These are phyloP conservation scores for Ogataea salicorniae DNA, from an alignment of 805 yeast species.

Conservation along the genomic window DNA sequence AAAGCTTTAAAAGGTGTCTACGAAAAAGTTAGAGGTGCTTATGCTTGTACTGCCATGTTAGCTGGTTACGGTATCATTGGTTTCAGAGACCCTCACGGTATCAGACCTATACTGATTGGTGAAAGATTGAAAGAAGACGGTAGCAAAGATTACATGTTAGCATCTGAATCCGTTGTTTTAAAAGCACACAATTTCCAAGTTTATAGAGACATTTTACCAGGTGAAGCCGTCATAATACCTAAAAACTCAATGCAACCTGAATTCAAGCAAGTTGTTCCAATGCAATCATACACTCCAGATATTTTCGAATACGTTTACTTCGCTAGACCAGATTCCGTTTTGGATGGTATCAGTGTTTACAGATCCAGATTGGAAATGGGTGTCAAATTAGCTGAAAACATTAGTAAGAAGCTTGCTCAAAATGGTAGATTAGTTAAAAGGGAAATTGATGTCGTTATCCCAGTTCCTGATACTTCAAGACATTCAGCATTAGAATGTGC, in stretches of 20 bases:
- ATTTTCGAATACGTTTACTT: slow-evolving; percentile 96
- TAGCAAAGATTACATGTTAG: slow-evolving; percentile 81
- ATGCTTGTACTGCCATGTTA: slow-evolving; percentile 89
- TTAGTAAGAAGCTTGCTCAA: slow-evolving; percentile 35
- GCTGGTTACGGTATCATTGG: slow-evolving; percentile 97
- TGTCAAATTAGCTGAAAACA: slow-evolving; percentile 72
- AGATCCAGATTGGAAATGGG: slow-evolving; percentile 94
- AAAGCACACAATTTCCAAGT: slow-evolving; percentile 83
- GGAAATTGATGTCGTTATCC: slow-evolving; percentile 88
- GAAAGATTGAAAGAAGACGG: slow-evolving; percentile 71
- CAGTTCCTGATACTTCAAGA: slow-evolving; percentile 98
- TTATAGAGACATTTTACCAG: slow-evolving; percentile 83
- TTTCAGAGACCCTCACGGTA: slow-evolving; percentile 95
- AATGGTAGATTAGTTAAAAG: slow-evolving; percentile 41
- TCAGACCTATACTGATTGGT: slow-evolving; percentile 86
- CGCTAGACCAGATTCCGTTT: slow-evolving; percentile 94
- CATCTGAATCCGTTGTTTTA: slow-evolving; percentile 91
- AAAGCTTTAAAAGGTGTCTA: slow-evolving; percentile 80
- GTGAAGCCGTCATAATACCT: slow-evolving; percentile 93
- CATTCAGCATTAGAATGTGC: slow-evolving; percentile 93
- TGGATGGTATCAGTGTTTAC: slow-evolving; percentile 96
- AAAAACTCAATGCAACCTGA: slow-evolving; percentile 69
- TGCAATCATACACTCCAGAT: slow-evolving; percentile 83
- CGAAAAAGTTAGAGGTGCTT: slow-evolving; percentile 87
- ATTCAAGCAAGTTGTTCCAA: slow-evolving; percentile 79